Conservation (phyloP, 2,329 filamentous ascomycete species). For the Aspergillus arachidicola region DNA sequence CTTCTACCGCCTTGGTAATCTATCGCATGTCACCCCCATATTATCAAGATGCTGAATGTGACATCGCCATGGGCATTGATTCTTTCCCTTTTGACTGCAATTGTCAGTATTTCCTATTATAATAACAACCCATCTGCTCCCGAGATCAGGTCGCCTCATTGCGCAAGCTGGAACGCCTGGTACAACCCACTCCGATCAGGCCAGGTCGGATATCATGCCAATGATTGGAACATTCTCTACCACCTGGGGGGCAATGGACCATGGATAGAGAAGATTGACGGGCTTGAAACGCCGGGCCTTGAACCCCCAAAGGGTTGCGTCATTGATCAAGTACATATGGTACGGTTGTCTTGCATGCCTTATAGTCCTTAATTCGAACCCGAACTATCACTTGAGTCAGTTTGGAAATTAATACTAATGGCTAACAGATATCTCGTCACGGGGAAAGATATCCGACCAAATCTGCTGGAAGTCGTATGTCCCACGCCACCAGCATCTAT, state of each 20-base stretch:
- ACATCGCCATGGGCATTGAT: constrained; percentile 4
- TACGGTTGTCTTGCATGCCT: constrained; percentile 27
- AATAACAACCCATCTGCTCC: not conserved
- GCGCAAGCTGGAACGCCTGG: constrained; percentile 26
- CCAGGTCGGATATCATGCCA: not conserved
- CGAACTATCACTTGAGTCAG: not conserved
- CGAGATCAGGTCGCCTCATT: constrained; percentile 8
- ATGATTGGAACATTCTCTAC: constrained; percentile 54
- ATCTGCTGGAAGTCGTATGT: constrained; percentile 53
- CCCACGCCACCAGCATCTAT: not conserved
- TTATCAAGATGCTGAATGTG: constrained; percentile 9
- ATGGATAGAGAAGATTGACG: constrained; percentile 55
- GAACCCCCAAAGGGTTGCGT: constrained; percentile 51
- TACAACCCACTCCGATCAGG: constrained; percentile 13
- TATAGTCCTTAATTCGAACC: not conserved
- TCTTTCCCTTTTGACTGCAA: constrained; percentile 12
- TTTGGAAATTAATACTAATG: constrained; percentile 5
- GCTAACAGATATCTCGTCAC: constrained; percentile 57
- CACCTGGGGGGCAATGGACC: constrained; percentile 59
- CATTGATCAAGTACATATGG: constrained; percentile 63
- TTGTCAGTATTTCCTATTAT: constrained; percentile 15
- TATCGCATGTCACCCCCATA: not conserved
- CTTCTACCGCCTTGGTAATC: no score
- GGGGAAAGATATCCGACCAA: constrained; percentile 60
- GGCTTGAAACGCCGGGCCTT: constrained; percentile 38